Evolutionary conservation across 140 eudicot species (phyloP), one percentile per base, ranked within the genome.

Genomic region (Ambrosia hybrid): DNA sequence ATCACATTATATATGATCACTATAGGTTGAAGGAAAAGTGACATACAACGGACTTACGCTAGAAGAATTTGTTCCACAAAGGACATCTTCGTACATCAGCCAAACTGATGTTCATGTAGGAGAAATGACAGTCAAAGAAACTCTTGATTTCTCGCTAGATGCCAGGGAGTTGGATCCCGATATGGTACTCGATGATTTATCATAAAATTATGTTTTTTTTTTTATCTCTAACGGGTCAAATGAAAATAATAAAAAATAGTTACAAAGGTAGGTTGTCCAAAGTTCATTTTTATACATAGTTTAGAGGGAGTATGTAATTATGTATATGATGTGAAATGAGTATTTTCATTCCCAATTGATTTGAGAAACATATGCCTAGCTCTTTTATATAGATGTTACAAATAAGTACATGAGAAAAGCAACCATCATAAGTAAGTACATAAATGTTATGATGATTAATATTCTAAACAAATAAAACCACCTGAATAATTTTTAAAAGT

Each of bases 111-210:
- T 89, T 65, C 92, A 89, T 74, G 78, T 77, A 12, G 87, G 84
- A 39, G 85, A 79, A 62, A 77, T 89, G 80, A 89, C 96, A 0
- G 89, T 89, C 33, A 81, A 80, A 75, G 96, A 89, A 82, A 86
- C 96, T 53, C 76, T 89, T 6, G 88, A 79, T 63, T 89, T 83
- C 57, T 82, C 96, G 89, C 92, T 8, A 76, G 89, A 56, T 89
- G 87, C 55, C 92, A 83, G 36, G 96, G 96, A 59, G 83, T 79
- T 69, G 92, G 92, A 62, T 48, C 77, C 45, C 79, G 86, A 71
- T 68, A 73, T 46, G 92, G 96, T 89, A 81, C 64, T 30, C 16
- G 33, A 77, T 39, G 10, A 17, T 66, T 41, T 51, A 21, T 21
- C 30, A 21, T 21, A 21, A 0, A 21, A 21, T 21, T 21, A 21